Evolutionary conservation across 2,329 filamentous ascomycete species (phyloP).

Genomic region (Ophiostoma ips): DNA sequence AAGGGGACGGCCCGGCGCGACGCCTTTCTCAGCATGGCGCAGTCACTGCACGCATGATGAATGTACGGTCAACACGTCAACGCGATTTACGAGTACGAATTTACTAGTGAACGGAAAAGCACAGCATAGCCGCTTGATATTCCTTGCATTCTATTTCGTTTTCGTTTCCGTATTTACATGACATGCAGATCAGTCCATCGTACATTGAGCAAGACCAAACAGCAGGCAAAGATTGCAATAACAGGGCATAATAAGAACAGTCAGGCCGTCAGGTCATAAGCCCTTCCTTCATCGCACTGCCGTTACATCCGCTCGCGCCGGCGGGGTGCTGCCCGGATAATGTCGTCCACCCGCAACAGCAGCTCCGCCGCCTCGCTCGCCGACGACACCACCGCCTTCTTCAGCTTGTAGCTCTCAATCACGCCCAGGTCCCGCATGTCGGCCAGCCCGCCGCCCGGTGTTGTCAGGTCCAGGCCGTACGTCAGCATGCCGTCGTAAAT

Average conservation of each 20-base stretch:
- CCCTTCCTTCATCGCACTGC: too few relatives aligned
- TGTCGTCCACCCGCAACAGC: conserved; percentile 89
- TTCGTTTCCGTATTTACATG: too few relatives aligned
- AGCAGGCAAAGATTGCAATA: too few relatives aligned
- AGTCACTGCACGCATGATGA: not conserved
- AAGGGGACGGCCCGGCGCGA: not conserved
- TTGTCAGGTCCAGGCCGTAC: conserved; percentile 78
- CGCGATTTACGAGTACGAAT: too few relatives aligned
- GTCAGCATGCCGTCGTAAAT: conserved; percentile 92
- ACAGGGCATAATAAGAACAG: too few relatives aligned
- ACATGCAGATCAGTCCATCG: too few relatives aligned
- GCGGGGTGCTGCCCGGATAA: conserved; percentile 85
- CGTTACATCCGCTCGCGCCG: conserved; percentile 48
- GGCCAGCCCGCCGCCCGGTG: conserved; percentile 78
- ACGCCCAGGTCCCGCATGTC: conserved; percentile 95
- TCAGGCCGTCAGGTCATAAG: too few relatives aligned
- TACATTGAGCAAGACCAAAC: too few relatives aligned
- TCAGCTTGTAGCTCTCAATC: conserved; percentile 96
- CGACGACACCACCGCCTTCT: conserved; percentile 92
- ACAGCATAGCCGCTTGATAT: too few relatives aligned
- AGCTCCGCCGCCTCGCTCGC: conserved; percentile 94
- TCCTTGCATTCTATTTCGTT: too few relatives aligned
- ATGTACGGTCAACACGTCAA: too few relatives aligned
- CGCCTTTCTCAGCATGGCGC: conserved; percentile 1
- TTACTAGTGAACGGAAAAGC: too few relatives aligned